Conservation (phyloP, 495 filamentous ascomycete genomes). For the Aspergillus conjunctus region DNA sequence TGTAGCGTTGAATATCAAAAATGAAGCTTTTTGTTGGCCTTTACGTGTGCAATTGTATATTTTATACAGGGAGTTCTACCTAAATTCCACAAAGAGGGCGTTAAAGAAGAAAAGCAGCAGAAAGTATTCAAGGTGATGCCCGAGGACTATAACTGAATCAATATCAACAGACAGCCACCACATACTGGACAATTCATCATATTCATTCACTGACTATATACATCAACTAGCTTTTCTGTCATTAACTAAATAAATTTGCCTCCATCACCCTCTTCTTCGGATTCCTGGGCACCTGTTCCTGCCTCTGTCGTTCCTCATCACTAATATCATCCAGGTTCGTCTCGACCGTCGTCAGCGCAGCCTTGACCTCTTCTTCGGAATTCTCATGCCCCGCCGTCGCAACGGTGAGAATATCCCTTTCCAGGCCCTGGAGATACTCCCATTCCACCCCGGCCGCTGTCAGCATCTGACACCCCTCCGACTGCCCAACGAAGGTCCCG, state of each 20-base stretch:
- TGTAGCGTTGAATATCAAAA: too few species aligned
- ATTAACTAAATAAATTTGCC: constrained; percentile 8
- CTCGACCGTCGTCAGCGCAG: constrained; percentile 33
- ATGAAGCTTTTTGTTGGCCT: too few species aligned
- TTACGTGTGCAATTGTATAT: too few species aligned
- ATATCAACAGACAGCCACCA: too few species aligned
- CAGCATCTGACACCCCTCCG: constrained; percentile 71
- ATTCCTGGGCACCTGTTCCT: constrained; percentile 42
- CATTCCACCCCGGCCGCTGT: constrained; percentile 74
- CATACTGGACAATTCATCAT: too few species aligned
- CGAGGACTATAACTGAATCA: too few species aligned
- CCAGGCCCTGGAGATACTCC: constrained; percentile 71
- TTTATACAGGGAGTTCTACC: too few species aligned
- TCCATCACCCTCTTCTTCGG: constrained; percentile 55
- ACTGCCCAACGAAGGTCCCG: constrained; percentile 80
- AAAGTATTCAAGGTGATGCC: too few species aligned
- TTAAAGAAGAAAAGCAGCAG: too few species aligned
- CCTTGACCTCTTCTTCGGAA: constrained; percentile 36
- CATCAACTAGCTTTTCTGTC: not conserved
- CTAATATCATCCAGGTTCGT: constrained; percentile 42
- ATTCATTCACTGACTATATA: not conserved
- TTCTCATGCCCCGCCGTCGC: constrained; percentile 79
- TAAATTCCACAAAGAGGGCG: too few species aligned
- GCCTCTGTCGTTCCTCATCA: constrained; percentile 37
- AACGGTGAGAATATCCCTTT: constrained; percentile 76